Evolutionary conservation across 257 asterid genomes (phyloP).

Genomic region (Catharanthus roseus): DNA sequence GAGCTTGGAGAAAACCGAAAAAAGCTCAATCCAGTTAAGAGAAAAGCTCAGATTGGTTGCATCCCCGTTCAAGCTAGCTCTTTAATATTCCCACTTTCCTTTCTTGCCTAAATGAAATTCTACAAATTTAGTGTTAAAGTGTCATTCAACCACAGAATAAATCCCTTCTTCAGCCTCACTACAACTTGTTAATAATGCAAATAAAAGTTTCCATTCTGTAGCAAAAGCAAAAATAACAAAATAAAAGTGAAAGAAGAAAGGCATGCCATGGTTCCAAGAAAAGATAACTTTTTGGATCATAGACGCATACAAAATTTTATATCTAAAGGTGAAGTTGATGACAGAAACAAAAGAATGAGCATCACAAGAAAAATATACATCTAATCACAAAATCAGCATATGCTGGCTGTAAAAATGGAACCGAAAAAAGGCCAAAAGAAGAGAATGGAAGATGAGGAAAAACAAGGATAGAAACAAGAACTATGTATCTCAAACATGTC

Average conservation of each 20-base stretch:
- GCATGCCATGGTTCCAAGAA: conserved; percentile 1
- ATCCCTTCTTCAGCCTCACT: too few species aligned
- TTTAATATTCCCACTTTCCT: too few species aligned
- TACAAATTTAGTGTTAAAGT: too few species aligned
- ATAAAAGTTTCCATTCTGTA: neutral
- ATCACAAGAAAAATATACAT: neutral
- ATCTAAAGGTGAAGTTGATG: neutral
- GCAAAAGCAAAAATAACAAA: neutral
- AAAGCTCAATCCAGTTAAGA: too few species aligned
- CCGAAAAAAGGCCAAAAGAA: neutral
- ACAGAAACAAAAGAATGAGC: neutral
- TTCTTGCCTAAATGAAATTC: neutral
- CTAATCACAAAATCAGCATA: neutral
- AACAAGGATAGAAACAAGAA: neutral
- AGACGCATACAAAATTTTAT: neutral
- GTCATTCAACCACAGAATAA: too few species aligned
- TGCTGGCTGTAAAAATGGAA: neutral
- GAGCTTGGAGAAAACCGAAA: too few species aligned
- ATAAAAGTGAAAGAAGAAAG: neutral
- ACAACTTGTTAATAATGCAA: too few species aligned
- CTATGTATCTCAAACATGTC: neutral
- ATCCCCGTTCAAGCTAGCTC: too few species aligned
- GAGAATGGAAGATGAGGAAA: neutral
- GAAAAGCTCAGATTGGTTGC: too few species aligned
- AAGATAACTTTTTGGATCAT: neutral